These are phyloP conservation scores for Marsdenia floribunda DNA, from an alignment of 257 asterid genomes.

Conservation along the genomic window DNA sequence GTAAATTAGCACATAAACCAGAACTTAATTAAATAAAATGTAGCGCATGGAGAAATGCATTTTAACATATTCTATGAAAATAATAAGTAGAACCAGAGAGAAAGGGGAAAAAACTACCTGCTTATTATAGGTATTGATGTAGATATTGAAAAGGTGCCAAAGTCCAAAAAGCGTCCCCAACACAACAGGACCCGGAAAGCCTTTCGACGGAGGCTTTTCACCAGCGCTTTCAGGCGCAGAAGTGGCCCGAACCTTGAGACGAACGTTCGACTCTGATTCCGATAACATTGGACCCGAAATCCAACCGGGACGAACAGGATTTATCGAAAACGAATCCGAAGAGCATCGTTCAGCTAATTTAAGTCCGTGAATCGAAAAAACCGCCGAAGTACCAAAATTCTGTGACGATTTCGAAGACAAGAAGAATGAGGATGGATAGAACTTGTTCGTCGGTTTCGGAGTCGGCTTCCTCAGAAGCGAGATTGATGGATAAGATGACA, in stretches of 20 bases:
- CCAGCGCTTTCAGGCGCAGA: slow-evolving; percentile 48
- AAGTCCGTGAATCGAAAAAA: slow-evolving; percentile 8
- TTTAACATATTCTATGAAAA: background rate
- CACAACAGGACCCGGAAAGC: slow-evolving; percentile 43
- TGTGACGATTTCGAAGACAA: slow-evolving; percentile 1
- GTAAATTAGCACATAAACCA: background rate
- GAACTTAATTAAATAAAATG: background rate
- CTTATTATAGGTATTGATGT: slow-evolving; percentile 91
- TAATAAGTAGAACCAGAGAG: background rate
- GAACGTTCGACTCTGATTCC: slow-evolving; percentile 27
- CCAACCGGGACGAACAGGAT: slow-evolving; percentile 46
- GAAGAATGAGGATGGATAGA: slow-evolving; percentile 25
- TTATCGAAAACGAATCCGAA: slow-evolving; percentile 17
- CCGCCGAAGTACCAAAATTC: slow-evolving; percentile 15
- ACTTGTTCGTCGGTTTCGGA: background rate
- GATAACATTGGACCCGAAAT: slow-evolving; percentile 29
- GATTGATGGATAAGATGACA: slow-evolving; percentile 47
- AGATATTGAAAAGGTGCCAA: slow-evolving; percentile 90
- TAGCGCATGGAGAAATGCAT: background rate
- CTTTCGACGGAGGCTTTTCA: slow-evolving; percentile 50
- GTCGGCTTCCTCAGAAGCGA: slow-evolving; percentile 31
- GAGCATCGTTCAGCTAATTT: slow-evolving; percentile 36
- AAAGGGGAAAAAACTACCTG: slow-evolving; percentile 44
- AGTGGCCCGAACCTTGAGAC: slow-evolving; percentile 38
- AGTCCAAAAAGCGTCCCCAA: slow-evolving; percentile 80